Base-by-base conservation (phyloP, 2,329 filamentous ascomycete genomes). In the Tolypocladium cylindrosporum region DNA sequence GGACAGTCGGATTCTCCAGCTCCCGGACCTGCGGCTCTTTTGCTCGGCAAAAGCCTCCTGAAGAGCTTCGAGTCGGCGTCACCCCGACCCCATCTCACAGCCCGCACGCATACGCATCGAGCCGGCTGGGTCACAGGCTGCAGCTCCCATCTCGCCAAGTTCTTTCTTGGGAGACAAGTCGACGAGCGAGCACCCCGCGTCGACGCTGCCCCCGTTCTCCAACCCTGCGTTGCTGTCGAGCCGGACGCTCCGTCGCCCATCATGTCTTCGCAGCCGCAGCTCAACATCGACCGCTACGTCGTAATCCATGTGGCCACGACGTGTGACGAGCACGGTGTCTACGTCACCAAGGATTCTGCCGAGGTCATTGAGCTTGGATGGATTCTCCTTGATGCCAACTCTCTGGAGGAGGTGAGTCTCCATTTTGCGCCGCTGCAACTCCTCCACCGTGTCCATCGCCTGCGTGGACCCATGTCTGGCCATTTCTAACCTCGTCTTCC, bases 361-460 rank as follows among this genome's bases (percentile, higher is more conserved):
- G 94, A 99, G 79, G 94, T 99, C 65, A 99, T 99, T 75, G 94
- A 99, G 83, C 83, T 99, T 71, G 94, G 93, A 63, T 99, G 94
- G 94, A 96, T 97, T 71, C 78, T 99, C 69, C 82, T 97, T 62
- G 92, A 97, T 72, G 88, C 91, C 64, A 94, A 93, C 78, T 88
- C 84, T 63, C 89, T 91, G 67, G 92, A 97, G 68, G 92, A 97
- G 88, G 92, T 96, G 80, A 76, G 85, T 65, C 66, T 37, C 48
- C 31, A 61, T 54, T 56, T 61, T 54, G 57, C 59, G 58, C 55
- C 55, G 39, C 55, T 54, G 56, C 55, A 51, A 55, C 53, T 48
- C 50, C 45, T 43, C 54, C 42, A 43, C 56, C 21, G 48, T 54
- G 36, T 40, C 11, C 39, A n/a, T 45, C 34, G 13, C 27, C 31